Conservation (phyloP, 2,329 filamentous ascomycete species). For the Paecilomyces sp. region DNA sequence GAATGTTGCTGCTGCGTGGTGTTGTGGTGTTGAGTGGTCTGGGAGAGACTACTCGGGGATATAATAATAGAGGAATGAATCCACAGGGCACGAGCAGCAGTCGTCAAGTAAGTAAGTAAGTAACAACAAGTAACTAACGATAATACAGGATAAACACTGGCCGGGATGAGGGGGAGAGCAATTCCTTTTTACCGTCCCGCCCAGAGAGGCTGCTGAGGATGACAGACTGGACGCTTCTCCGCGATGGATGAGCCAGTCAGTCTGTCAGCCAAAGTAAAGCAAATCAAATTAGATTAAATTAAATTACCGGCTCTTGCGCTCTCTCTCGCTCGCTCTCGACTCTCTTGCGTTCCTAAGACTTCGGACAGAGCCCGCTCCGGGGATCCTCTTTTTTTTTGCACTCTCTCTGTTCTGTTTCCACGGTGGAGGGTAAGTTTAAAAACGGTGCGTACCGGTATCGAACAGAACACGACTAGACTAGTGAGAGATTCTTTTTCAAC, state of each 20-base stretch:
- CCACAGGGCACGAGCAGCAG: not conserved
- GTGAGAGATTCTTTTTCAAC: not conserved
- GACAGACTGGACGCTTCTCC: not conserved
- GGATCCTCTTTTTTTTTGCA: not conserved
- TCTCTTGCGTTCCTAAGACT: not conserved
- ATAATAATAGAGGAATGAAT: not conserved
- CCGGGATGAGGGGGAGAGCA: not conserved
- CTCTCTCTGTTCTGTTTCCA: not conserved
- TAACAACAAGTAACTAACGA: not conserved
- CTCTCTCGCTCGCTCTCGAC: not conserved
- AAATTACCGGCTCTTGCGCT: not conserved
- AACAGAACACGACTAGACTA: not conserved
- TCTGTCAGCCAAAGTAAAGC: too few species aligned
- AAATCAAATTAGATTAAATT: not conserved
- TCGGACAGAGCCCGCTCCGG: not conserved
- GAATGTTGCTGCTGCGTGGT: not conserved
- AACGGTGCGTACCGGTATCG: not conserved
- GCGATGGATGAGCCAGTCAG: not conserved
- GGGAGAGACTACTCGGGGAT: not conserved
- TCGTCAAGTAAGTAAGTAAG: not conserved
- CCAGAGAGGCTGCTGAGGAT: not conserved
- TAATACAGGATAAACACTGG: conserved; percentile 1
- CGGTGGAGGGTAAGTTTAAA: not conserved
- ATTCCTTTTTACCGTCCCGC: conserved; percentile 1
- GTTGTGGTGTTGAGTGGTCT: not conserved